Evolutionary conservation across 495 filamentous ascomycete genomes (phyloP).

Genomic region (Penicillium riverlandense): DNA sequence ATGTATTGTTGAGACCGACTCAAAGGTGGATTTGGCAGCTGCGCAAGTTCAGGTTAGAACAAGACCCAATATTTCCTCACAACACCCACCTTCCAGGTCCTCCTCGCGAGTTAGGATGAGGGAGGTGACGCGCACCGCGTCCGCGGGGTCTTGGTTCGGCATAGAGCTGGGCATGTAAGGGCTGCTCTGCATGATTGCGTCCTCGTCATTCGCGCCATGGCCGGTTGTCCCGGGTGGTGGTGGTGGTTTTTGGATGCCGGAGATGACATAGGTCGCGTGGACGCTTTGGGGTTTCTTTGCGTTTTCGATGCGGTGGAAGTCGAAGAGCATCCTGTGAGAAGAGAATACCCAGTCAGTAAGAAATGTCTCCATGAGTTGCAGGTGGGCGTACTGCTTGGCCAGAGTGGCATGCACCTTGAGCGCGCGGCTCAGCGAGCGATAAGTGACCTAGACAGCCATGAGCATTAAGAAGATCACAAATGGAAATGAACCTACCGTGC

Average conservation of each 20-base stretch:
- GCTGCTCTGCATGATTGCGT: constrained; percentile 68
- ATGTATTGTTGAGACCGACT: constrained; percentile 67
- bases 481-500: constrained; percentile 49
- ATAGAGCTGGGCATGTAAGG: constrained; percentile 55
- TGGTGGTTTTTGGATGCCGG: constrained; percentile 46
- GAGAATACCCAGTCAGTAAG: neutral
- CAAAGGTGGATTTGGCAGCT: constrained; percentile 65
- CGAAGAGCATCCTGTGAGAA: constrained; percentile 70
- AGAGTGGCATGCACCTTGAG: constrained; percentile 74
- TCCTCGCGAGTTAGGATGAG: constrained; percentile 77
- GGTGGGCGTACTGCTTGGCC: constrained; percentile 63
- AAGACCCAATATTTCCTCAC: neutral
- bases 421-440: constrained; percentile 71
- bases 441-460: constrained; percentile 59
- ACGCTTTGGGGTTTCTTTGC: constrained; percentile 63
- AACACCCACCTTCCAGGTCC: constrained; percentile 58
- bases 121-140: constrained; percentile 37
- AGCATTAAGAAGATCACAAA: neutral
- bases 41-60: neutral
- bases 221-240: constrained; percentile 27
- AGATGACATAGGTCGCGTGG: constrained; percentile 82
- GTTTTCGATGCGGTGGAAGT: constrained; percentile 78
- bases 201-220: constrained; percentile 43
- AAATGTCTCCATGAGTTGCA: no score
- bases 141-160: constrained; percentile 38